phyloP scores from a whole-genome alignment of 192 early-diverging fungal genomes.

The Coemansia sp. region DNA sequence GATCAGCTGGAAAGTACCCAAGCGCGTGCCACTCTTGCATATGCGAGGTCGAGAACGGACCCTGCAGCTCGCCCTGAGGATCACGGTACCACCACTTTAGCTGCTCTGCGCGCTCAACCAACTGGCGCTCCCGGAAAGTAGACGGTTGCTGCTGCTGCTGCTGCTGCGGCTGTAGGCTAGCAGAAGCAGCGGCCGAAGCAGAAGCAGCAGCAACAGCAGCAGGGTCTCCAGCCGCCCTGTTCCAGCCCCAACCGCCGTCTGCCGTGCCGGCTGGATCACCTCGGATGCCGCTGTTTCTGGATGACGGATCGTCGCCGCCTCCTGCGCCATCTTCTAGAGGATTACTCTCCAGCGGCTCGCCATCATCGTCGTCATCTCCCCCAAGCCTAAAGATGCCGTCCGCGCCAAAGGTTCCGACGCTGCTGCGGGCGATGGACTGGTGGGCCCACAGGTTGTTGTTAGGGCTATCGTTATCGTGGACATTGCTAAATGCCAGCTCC shows the following conservation, averaged over 20 bases:
- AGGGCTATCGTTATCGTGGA: slow-evolving; percentile 34
- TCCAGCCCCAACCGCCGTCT: slow-evolving; percentile 21
- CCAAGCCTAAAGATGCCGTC: slow-evolving; percentile 68
- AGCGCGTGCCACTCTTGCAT: slow-evolving; percentile 96
- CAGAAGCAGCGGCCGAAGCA: neutral
- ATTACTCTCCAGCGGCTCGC: neutral
- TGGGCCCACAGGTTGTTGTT: slow-evolving; percentile 42
- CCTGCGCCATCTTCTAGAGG: neutral
- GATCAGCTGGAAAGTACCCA: slow-evolving; percentile 77
- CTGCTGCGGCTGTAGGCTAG: neutral
- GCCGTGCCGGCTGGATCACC: slow-evolving; percentile 6
- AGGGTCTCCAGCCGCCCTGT: slow-evolving; percentile 13
- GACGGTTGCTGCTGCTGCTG: slow-evolving; percentile 16
- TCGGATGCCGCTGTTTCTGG: neutral
- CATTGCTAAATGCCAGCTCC: slow-evolving; percentile 11
- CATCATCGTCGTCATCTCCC: slow-evolving; percentile 46
- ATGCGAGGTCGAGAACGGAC: slow-evolving; percentile 81
- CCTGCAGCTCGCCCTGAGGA: slow-evolving; percentile 81
- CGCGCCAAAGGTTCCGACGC: slow-evolving; percentile 65
- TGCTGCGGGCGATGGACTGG: slow-evolving; percentile 59
- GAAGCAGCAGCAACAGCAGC: neutral
- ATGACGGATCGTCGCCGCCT: neutral
- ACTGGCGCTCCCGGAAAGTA: slow-evolving; percentile 1
- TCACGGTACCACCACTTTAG: slow-evolving; percentile 81
- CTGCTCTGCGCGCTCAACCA: slow-evolving; percentile 44